Percentiles rank a stretch among this genome's conserved stretches.
Evolutionary conservation across 2,329 filamentous ascomycete species (phyloP).

Genomic region (Aureobasidium melanogenum): DNA sequence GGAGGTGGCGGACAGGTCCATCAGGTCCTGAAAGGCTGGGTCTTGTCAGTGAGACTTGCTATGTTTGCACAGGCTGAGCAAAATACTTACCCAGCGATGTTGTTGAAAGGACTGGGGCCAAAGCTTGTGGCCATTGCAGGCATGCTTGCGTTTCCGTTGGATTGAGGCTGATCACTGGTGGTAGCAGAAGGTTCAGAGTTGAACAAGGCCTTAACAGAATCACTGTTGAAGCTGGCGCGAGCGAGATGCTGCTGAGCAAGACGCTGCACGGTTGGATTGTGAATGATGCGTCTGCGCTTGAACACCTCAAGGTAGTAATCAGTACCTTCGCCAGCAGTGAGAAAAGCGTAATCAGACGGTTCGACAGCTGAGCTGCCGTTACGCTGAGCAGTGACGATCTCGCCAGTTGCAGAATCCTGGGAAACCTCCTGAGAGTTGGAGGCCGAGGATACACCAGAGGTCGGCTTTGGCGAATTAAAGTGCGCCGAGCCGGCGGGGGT

Average conservation of each 20-base stretch:
- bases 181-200: background rate
- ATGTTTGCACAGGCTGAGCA: background rate
- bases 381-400: background rate
- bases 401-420: background rate
- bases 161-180: background rate
- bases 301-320: background rate
- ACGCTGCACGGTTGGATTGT: background rate
- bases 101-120: background rate
- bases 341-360: background rate
- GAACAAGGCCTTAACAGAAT: constrained; percentile 6
- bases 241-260: background rate
- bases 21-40: background rate
- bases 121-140: background rate
- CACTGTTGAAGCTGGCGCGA: background rate
- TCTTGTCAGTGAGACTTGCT: background rate
- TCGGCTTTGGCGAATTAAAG: background rate
- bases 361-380: background rate
- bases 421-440: background rate
- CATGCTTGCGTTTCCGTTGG: background rate
- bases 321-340: background rate
- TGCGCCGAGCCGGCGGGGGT: background rate
- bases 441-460: background rate
- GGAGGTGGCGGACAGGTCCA: background rate
- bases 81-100: background rate
- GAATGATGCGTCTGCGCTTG: background rate